phyloP scores from a whole-genome alignment of 2,329 filamentous ascomycete species.

The Plectosphaerella cucumerina region DNA sequence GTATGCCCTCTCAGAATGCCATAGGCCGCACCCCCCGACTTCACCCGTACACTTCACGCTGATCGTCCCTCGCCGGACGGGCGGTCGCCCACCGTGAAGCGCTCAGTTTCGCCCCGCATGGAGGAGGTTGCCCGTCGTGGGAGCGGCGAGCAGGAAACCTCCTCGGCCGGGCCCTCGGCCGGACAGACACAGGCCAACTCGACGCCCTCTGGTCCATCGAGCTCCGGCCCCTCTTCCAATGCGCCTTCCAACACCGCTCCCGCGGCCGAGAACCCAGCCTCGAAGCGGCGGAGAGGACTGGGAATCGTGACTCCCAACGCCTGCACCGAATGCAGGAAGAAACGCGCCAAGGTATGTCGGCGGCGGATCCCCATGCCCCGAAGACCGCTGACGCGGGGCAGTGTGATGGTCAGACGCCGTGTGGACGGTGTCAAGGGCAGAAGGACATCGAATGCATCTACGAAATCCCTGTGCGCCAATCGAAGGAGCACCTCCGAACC shows the following conservation, averaged over 20 bases:
- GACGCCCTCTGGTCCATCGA: slow-evolving; percentile 2
- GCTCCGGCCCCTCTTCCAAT: background rate
- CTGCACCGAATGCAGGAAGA: slow-evolving; percentile 58
- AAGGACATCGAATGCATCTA: slow-evolving; percentile 55
- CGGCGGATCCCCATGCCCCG: background rate
- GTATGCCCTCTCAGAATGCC: no score
- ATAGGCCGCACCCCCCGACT: no score
- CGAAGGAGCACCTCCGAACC: slow-evolving; percentile 56
- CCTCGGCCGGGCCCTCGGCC: slow-evolving; percentile 8
- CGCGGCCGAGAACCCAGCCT: slow-evolving; percentile 23
- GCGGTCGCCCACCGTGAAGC: slow-evolving; percentile 11
- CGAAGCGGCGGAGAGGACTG: slow-evolving; percentile 50
- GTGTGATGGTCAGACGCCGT: slow-evolving; percentile 57
- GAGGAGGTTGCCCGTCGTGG: slow-evolving; percentile 11
- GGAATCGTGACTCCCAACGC: slow-evolving; percentile 57
- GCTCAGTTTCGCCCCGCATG: slow-evolving; percentile 11
- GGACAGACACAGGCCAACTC: slow-evolving; percentile 1
- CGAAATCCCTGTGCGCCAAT: slow-evolving; percentile 59
- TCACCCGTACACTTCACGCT: no score
- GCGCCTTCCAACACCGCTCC: slow-evolving; percentile 2
- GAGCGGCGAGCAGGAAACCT: slow-evolving; percentile 6
- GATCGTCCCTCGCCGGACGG: no score
- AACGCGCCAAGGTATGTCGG: slow-evolving; percentile 50
- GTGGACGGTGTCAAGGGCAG: slow-evolving; percentile 50
- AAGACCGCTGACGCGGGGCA: slow-evolving; percentile 18